A percentile compares a stretch with the other conserved stretches of the same genome.
Evolutionary conservation across 2,329 filamentous ascomycete species (phyloP).

Genomic region (Microthyrium microscopicum): DNA sequence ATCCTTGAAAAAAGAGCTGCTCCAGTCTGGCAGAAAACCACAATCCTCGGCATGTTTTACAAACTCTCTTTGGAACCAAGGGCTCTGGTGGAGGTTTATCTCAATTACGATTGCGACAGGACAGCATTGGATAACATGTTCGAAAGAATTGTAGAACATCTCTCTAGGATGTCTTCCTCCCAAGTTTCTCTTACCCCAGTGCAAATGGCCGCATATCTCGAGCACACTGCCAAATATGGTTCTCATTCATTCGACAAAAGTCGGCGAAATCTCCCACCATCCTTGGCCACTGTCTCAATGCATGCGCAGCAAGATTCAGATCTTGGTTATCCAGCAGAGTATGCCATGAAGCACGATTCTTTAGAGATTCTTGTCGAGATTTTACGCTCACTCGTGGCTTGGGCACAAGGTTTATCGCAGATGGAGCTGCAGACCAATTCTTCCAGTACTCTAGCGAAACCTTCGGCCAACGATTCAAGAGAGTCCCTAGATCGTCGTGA

Average conservation of each 20-base stretch:
- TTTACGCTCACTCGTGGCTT: conserved; percentile 76
- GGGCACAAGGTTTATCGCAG: conserved; percentile 50
- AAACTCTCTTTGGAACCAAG: conserved; percentile 72
- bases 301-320: conserved; percentile 38
- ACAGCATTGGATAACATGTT: conserved; percentile 92
- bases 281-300: conserved; percentile 50
- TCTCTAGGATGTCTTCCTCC: conserved; percentile 71
- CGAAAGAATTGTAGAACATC: conserved; percentile 80
- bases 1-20: conserved; percentile 79
- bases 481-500: conserved; percentile 54
- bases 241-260: conserved; percentile 60
- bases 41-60: conserved; percentile 74
- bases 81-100: conserved; percentile 82
- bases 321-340: conserved; percentile 68
- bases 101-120: conserved; percentile 96
- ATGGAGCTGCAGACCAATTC: conserved; percentile 19
- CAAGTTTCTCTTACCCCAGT: conserved; percentile 57
- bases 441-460: conserved; percentile 25
- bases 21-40: conserved; percentile 78
- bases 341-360: conserved; percentile 76
- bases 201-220: conserved; percentile 77
- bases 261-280: conserved; percentile 65
- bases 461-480: conserved; percentile 43
- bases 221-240: conserved; percentile 47
- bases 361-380: conserved; percentile 81